Conservation (phyloP, 345 rosid genomes). For the Ceriops tagal region DNA sequence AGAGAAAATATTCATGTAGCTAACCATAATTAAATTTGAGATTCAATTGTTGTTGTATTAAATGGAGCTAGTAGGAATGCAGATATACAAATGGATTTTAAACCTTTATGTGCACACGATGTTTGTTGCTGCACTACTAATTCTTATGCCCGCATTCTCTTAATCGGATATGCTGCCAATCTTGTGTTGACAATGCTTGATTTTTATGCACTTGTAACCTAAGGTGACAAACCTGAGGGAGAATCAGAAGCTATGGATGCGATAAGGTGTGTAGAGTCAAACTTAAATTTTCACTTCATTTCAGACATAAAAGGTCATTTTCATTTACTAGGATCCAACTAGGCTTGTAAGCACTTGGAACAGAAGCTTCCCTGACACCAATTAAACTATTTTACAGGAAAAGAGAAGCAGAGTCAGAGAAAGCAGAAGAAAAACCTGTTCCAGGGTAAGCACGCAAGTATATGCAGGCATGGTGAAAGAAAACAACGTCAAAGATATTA, state of each 20-base stretch:
- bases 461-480: neutral
- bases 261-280: slow-evolving; percentile 41
- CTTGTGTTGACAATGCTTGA: slow-evolving; percentile 8
- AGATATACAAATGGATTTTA: too few species aligned
- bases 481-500: neutral
- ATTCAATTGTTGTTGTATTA: too few species aligned
- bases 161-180: neutral
- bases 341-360: neutral
- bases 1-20: too few species aligned
- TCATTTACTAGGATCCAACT: neutral
- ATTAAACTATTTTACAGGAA: slow-evolving; percentile 25
- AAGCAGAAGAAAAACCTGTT: slow-evolving; percentile 27
- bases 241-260: slow-evolving; percentile 34
- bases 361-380: neutral
- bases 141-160: neutral
- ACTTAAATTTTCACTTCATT: neutral
- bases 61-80: too few species aligned
- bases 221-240: slow-evolving; percentile 47
- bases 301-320: too few species aligned
- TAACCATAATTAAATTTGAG: too few species aligned
- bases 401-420: slow-evolving; percentile 23
- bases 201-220: slow-evolving; percentile 16
- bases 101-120: too few species aligned
- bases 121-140: too few species aligned
- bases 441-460: slow-evolving; percentile 38